A percentile compares a stretch with the other conserved stretches of the same genome.
Conservation (phyloP, 805 yeast genomes). For the Pichia heedii region DNA sequence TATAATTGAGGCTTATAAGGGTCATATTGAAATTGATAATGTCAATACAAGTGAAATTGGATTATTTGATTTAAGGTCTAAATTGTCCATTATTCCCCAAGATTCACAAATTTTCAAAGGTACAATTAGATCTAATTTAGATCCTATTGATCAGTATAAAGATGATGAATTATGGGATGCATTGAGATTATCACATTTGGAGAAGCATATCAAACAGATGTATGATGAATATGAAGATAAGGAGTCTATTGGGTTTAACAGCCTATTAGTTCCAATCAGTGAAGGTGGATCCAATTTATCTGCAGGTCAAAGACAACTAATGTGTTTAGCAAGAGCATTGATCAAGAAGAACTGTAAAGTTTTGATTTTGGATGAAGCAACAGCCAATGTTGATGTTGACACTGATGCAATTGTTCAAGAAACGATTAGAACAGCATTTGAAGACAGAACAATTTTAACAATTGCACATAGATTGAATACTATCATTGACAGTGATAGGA, state of each 20-base stretch:
- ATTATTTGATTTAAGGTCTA: constrained; percentile 64
- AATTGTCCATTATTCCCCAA: constrained; percentile 82
- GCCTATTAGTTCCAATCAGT: constrained; percentile 19
- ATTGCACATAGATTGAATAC: constrained; percentile 83
- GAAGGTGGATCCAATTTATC: constrained; percentile 59
- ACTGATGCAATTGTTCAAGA: constrained; percentile 72
- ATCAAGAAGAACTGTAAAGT: constrained; percentile 49
- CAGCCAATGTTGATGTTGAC: constrained; percentile 84
- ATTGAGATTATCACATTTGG: constrained; percentile 68
- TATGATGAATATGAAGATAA: constrained; percentile 37
- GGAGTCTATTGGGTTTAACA: constrained; percentile 26
- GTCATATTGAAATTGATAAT: constrained; percentile 60
- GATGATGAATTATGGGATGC: constrained; percentile 84
- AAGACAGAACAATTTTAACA: constrained; percentile 69
- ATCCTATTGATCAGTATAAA: constrained; percentile 59
- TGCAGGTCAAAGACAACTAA: constrained; percentile 79
- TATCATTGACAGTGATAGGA: constrained; percentile 71
- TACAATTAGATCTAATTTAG: constrained; percentile 74
- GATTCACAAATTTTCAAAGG: constrained; percentile 92
- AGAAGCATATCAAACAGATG: constrained; percentile 49
- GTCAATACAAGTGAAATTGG: constrained; percentile 62
- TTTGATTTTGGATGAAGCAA: constrained; percentile 74
- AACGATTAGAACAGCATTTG: constrained; percentile 67
- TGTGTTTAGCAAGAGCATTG: constrained; percentile 76
- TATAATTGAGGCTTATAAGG: constrained; percentile 65